A percentile compares a stretch with the other conserved stretches of the same genome.
These are phyloP conservation scores for Wickerhamiella hasegawae DNA, from an alignment of 805 yeast species.

Conservation along the genomic window DNA sequence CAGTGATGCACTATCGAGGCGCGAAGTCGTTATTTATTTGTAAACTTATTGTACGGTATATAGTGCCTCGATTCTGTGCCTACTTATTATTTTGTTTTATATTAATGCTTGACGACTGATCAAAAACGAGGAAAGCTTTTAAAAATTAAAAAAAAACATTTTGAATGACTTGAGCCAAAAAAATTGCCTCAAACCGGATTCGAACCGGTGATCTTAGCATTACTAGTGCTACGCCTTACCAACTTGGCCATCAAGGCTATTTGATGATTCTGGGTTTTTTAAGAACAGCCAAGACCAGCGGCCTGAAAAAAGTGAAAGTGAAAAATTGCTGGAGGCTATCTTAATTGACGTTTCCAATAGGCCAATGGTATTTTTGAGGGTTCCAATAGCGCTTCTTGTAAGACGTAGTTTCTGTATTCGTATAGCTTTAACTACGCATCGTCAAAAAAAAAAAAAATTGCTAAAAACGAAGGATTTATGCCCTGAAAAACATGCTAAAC, in stretches of 20 bases:
- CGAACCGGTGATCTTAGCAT: constrained; percentile 76
- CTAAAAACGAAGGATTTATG: no score
- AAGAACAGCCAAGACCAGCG: no score
- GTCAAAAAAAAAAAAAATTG: no score
- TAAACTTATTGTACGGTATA: neutral
- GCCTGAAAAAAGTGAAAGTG: no score
- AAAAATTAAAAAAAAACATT: neutral
- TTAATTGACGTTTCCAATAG: no score
- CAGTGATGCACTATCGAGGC: neutral
- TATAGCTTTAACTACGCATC: no score
- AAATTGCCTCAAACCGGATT: constrained; percentile 51
- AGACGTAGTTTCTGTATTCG: no score
- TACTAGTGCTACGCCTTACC: constrained; percentile 86
- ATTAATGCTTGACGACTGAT: neutral
- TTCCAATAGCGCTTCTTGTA: no score
- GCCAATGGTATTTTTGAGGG: no score
- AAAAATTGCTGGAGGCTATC: no score
- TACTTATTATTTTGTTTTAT: neutral
- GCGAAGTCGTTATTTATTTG: constrained; percentile 23
- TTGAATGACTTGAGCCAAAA: constrained; percentile 11
- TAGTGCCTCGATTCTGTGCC: neutral
- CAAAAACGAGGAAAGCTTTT: neutral
- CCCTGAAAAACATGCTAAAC: no score
- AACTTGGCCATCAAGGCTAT: constrained; percentile 41
- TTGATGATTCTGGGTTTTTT: constrained; percentile 1